phyloP scores from a whole-genome alignment of 179 eudicot genomes.

The Corrigiola litoralis region DNA sequence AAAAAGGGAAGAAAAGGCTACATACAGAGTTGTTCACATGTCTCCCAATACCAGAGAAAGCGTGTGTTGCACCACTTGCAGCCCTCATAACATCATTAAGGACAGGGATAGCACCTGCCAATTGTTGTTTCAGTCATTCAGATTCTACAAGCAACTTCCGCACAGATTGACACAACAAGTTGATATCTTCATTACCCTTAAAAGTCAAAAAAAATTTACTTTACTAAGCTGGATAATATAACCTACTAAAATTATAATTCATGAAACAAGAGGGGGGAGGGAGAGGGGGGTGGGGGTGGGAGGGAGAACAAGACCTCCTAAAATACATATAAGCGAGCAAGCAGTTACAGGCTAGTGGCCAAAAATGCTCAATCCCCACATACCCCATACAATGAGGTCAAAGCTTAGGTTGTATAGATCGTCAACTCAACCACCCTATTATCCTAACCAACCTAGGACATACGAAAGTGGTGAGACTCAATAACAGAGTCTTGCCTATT shows the following conservation, averaged over 20 bases:
- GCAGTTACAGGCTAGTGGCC: neutral
- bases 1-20: slow-evolving; percentile 1
- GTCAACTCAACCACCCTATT: neutral
- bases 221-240: no score
- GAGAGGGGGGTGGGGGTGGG: no score
- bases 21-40: slow-evolving; percentile 78
- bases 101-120: slow-evolving; percentile 80
- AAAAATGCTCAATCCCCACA: no score
- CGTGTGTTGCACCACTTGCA: slow-evolving; percentile 92
- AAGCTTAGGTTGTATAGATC: neutral
- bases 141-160: slow-evolving; percentile 4
- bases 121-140: slow-evolving; percentile 1
- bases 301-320: neutral
- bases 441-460: neutral
- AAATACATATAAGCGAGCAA: neutral
- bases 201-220: no score
- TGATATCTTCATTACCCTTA: neutral
- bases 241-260: no score
- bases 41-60: slow-evolving; percentile 72
- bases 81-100: slow-evolving; percentile 83
- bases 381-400: neutral
- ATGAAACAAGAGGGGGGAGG: no score
- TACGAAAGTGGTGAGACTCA: neutral
- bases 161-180: slow-evolving; percentile 8
- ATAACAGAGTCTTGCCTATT: neutral